Conservation (phyloP, 2,329 filamentous ascomycete genomes). For the Pochonia chlamydosporia region DNA sequence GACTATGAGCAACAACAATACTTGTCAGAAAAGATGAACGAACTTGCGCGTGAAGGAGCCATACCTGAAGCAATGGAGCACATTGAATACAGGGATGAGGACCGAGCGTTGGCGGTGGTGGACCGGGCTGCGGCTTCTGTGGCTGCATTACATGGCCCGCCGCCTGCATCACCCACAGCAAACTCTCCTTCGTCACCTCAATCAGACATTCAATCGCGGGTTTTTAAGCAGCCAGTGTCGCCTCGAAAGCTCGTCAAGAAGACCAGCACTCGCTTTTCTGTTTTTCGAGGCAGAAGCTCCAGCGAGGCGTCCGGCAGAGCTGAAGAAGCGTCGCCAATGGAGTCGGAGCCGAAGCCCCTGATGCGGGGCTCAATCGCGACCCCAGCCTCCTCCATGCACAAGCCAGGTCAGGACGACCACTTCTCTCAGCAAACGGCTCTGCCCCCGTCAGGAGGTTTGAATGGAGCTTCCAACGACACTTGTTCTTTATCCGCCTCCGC, state of each 20-base stretch:
- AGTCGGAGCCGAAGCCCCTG: constrained; percentile 13
- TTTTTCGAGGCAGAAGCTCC: constrained; percentile 17
- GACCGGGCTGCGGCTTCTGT: constrained; percentile 13
- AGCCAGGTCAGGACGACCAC: constrained; percentile 12
- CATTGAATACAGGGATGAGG: constrained; percentile 7
- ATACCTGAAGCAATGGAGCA: constrained; percentile 8
- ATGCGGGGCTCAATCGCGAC: constrained; percentile 17
- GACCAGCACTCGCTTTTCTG: constrained; percentile 20
- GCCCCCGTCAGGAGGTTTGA: not conserved
- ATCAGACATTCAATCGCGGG: not conserved
- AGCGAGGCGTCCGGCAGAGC: constrained; percentile 17
- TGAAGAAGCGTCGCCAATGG: constrained; percentile 11
- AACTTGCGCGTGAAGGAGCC: not conserved
- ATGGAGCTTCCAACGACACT: constrained; percentile 13
- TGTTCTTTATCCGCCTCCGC: too few relatives aligned
- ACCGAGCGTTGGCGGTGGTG: constrained; percentile 10
- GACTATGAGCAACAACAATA: constrained; percentile 13
- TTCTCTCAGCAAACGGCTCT: constrained; percentile 1
- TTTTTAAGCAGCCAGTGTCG: not conserved
- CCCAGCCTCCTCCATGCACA: constrained; percentile 13
- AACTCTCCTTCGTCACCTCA: not conserved
- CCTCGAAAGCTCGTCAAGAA: constrained; percentile 19
- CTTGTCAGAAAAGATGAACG: not conserved
- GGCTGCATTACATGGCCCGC: constrained; percentile 4
- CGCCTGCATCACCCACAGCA: constrained; percentile 1